A percentile compares a stretch with the other conserved stretches of the same genome.
Evolutionary conservation across 306 rosid species (phyloP).

Genomic region (Gynostemma pentaphyllum): DNA sequence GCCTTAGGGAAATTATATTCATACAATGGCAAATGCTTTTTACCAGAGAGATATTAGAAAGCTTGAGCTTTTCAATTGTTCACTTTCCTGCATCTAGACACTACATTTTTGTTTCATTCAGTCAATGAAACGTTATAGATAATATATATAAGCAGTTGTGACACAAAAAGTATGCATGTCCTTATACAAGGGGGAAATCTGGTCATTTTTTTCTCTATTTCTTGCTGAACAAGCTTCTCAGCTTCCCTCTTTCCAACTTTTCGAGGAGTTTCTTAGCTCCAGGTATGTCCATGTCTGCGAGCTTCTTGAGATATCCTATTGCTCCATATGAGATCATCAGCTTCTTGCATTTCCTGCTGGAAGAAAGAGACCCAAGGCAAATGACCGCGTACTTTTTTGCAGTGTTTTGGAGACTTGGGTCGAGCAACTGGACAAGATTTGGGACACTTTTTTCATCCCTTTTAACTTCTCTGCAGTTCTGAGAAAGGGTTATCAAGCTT

Average conservation of each 20-base stretch:
- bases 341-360: slow-evolving; percentile 71
- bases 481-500: slow-evolving; percentile 45
- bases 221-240: slow-evolving; percentile 72
- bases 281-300: slow-evolving; percentile 72
- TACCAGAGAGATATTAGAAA: not conserved
- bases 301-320: slow-evolving; percentile 92
- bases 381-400: slow-evolving; percentile 79
- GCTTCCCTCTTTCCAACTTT: slow-evolving; percentile 71
- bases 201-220: slow-evolving; percentile 14
- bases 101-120: slow-evolving; percentile 3
- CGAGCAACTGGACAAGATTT: slow-evolving; percentile 80
- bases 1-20: too few species aligned
- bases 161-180: too few species aligned
- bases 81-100: not conserved
- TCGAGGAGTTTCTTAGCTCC: slow-evolving; percentile 91
- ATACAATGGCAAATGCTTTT: not conserved
- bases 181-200: not conserved
- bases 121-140: not conserved
- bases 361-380: slow-evolving; percentile 56
- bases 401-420: slow-evolving; percentile 68
- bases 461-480: slow-evolving; percentile 69
- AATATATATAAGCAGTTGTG: too few species aligned
- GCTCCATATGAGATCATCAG: slow-evolving; percentile 92
- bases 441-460: slow-evolving; percentile 73
- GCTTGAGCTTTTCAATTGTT: not conserved